Conservation (phyloP, 2,329 filamentous ascomycete genomes). For the Pyrenochaeta sp. region DNA sequence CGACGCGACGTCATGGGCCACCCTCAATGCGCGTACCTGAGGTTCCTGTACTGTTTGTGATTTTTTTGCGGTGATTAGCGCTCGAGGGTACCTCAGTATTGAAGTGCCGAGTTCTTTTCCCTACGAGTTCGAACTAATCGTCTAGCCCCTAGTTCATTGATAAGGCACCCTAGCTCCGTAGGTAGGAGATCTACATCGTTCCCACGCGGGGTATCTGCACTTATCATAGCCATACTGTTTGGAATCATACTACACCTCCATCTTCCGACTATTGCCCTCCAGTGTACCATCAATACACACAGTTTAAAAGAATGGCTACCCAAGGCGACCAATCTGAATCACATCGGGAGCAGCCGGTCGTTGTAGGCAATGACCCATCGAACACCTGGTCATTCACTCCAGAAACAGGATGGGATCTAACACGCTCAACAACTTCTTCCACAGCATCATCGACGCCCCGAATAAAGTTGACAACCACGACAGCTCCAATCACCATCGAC, state of each 20-base stretch:
- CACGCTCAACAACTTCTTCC: constrained; percentile 8
- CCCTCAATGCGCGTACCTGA: too few species aligned
- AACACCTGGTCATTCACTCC: constrained; percentile 10
- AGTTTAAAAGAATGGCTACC: not conserved
- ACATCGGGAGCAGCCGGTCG: not conserved
- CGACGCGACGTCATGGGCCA: too few species aligned
- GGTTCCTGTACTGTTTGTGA: too few species aligned
- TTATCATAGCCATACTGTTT: not conserved
- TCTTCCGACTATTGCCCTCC: not conserved
- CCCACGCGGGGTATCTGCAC: not conserved
- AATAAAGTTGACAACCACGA: constrained; percentile 5
- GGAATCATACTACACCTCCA: too few species aligned
- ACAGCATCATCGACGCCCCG: constrained; percentile 10
- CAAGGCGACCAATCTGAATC: not conserved
- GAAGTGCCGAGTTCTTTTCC: too few species aligned
- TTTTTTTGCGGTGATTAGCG: too few species aligned
- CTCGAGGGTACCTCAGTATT: too few species aligned
- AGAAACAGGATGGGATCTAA: constrained; percentile 13
- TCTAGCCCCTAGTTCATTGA: too few species aligned
- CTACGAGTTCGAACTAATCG: too few species aligned
- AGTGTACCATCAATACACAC: not conserved
- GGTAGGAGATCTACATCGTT: too few species aligned
- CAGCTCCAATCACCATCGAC: constrained; percentile 37
- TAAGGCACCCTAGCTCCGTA: too few species aligned
- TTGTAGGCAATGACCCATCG: not conserved